These are phyloP conservation scores for Aegilops tauschii DNA, from an alignment of 176 grass and related monocot species.

Conservation along the genomic window DNA sequence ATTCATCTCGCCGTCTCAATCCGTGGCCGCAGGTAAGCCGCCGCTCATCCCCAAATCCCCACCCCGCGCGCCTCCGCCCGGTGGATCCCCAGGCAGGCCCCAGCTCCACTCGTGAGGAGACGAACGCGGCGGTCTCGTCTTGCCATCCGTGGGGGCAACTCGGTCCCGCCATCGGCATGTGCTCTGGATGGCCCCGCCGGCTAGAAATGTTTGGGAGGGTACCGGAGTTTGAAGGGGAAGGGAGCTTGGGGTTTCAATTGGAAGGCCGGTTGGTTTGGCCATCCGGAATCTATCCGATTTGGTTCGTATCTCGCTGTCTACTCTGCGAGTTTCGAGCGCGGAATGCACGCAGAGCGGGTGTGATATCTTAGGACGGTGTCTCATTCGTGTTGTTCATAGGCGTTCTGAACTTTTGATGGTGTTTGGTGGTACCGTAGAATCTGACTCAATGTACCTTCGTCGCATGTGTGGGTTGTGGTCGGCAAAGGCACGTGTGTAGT, in stretches of 20 bases:
- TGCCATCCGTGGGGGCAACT: not conserved
- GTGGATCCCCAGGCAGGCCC: not conserved
- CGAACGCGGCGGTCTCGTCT: not conserved
- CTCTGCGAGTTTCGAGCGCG: not conserved
- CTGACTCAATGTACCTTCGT: not conserved
- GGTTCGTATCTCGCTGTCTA: not conserved
- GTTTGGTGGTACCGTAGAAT: not conserved
- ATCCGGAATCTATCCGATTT: not conserved
- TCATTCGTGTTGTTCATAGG: not conserved
- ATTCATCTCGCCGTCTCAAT: not conserved
- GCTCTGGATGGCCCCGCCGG: not conserved
- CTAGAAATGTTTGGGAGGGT: not conserved
- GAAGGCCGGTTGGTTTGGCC: not conserved
- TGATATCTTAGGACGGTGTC: not conserved
- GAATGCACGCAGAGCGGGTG: not conserved
- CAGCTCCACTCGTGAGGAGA: not conserved
- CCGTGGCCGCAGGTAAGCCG: not conserved
- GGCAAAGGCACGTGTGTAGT: not conserved
- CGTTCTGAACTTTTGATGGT: not conserved
- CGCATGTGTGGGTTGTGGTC: not conserved
- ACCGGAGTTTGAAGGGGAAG: not conserved
- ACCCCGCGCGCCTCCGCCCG: not conserved
- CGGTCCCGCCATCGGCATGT: not conserved
- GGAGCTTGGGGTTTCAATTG: not conserved
- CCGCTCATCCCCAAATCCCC: not conserved